Percentiles rank a stretch among this genome's conserved stretches.
These are phyloP conservation scores for Candida rishiriensis DNA, from an alignment of 805 yeast species.

Conservation along the genomic window DNA sequence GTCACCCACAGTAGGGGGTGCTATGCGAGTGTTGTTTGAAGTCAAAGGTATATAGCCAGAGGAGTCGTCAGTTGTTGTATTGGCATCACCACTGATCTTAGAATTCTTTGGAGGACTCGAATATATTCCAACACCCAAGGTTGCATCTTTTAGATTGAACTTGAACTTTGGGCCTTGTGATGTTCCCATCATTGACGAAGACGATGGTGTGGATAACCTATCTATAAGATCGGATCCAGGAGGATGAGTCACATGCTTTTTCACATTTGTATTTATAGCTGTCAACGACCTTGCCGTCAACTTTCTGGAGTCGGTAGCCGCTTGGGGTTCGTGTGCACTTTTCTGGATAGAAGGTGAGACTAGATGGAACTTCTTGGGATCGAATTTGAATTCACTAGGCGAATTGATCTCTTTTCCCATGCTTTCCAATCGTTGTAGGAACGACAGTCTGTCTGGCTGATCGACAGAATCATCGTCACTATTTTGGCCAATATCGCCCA, in stretches of 20 bases:
- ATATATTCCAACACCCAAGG: no score
- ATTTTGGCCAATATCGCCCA: neutral
- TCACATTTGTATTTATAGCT: neutral
- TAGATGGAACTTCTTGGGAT: constrained; percentile 1
- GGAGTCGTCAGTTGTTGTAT: no score
- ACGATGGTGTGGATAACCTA: no score
- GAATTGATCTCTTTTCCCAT: neutral
- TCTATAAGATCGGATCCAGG: no score
- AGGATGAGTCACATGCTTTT: neutral
- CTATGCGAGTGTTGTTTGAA: no score
- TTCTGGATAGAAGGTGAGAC: neutral
- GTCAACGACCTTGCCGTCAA: neutral
- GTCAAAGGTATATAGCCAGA: no score
- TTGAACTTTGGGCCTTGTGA: no score
- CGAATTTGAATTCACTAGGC: constrained; percentile 5
- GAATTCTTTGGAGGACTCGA: no score
- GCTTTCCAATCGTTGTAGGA: neutral
- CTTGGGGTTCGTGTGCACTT: neutral
- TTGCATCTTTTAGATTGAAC: no score
- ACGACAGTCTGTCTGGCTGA: neutral
- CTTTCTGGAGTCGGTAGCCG: neutral
- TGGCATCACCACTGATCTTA: no score
- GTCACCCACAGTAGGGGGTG: no score
- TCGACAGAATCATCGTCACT: neutral
- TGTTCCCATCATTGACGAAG: no score